Base-by-base conservation (phyloP, 768 basidiomycete genomes). In the Mycena alexandri region DNA sequence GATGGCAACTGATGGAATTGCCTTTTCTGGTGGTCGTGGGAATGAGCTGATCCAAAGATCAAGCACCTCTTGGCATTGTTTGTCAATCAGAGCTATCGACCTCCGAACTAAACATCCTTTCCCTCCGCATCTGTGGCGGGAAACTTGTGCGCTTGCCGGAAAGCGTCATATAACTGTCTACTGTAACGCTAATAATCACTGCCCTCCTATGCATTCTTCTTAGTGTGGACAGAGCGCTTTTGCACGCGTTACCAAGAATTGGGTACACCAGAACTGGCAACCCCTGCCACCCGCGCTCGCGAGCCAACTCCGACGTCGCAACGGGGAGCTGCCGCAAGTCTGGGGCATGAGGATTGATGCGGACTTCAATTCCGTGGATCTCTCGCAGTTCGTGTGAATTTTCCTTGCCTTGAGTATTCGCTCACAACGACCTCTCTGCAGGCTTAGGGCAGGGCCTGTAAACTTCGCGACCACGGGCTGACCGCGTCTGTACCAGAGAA, bases 101-200 rank as follows among this genome's bases (percentile, higher is more conserved):
- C n/a, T n/a, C n/a, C n/a, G n/a, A n/a, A n/a, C n/a, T n/a, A n/a
- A n/a, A n/a, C n/a, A n/a, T n/a, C n/a, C n/a, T n/a, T n/a, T n/a
- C n/a, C n/a, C n/a, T 58, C 64, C 67, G 51, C 63, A 64, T 36
- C 57, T 63, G 43, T 12, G 68, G 59, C 1, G 83, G 82, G 64
- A 87, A 85, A 67, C 75, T 89, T 22, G 86, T 88, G 33, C 80
- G 86, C 21, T 72, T 89, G 10, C 87, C 88, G 6, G 81, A 88
- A 69, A 78, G 77, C 57, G 87, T 88, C 55, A 11, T 42, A 53
- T 6, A 3, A 19, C 29, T 29, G 33, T 36, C 38, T 29, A 13
- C n/a, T 33, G 51, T 42, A 21, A 9, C 9, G 8, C 11, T 17
- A 34, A 16, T 48, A 8, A 36, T 24, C 22, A 21, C 16, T 61